Evolutionary conservation across 1,139 yeast genomes (phyloP), one percentile per base, ranked within the genome.

Genomic region (Hansenula lynferdii): DNA sequence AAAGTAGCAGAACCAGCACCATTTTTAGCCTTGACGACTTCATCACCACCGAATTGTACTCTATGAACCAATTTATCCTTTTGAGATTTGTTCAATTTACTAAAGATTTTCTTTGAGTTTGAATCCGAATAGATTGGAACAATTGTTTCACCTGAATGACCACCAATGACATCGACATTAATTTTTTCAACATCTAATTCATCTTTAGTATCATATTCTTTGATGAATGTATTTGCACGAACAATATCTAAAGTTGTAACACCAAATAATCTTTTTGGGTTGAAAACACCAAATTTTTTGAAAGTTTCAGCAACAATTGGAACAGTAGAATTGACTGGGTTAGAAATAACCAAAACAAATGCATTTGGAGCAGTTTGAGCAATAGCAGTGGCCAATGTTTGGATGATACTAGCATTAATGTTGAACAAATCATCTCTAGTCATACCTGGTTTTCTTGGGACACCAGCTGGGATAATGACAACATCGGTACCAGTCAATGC

Each of bases 371-470:
- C 72, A 33, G 68, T 65, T 42, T 62, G 59, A n/a, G 77, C 87
- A 43, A 76, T 69, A 36, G 73, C 72, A 40, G 75, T 71, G 40
- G 78, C 80, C 55, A 81, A 68, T 42, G 71, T 74, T 53, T 77
- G 69, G 43, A 82, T 75, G 49, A 82, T 82, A 10, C 78, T 74
- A 3, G 87, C 89, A 60, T 82, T 82, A 57, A 80, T 79, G 56
- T 78, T 80, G 64, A 82, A 82, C 52, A 82, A 69, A 58, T 82
- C 89, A 45, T 82, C 86, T 57, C 90, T 70, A 22, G 87, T 78
- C 87, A 81, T 81, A 17, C 89, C 89, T 12, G 89, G 87, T 56
- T 81, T 81, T 60, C 89, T 72, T 37, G 89, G 87, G 14, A 82
- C 80, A 39, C 89, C 90, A n/a, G 89, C 89, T n/a, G 89, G 87